Evolutionary conservation across 306 rosid species (phyloP).

Genomic region (Cotoneaster glaucophyllus): DNA sequence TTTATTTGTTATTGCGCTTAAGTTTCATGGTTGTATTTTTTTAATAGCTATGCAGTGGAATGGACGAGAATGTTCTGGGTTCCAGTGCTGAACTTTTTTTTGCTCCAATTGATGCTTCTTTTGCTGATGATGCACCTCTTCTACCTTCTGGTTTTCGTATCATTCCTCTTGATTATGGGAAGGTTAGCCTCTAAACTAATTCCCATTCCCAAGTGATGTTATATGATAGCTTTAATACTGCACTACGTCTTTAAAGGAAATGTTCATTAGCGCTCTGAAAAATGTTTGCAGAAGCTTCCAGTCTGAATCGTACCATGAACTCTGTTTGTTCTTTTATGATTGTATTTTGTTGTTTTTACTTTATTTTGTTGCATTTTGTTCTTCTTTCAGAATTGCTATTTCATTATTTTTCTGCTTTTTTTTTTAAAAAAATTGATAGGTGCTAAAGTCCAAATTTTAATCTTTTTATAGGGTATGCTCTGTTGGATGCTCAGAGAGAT

Average conservation of each 20-base stretch:
- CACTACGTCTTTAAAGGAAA: background rate
- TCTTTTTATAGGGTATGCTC: too few relatives aligned
- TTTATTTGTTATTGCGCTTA: background rate
- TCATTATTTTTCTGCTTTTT: too few relatives aligned
- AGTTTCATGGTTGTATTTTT: constrained; percentile 16
- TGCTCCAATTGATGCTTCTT: constrained; percentile 97
- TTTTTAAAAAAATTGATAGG: too few relatives aligned
- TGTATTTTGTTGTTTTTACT: too few relatives aligned
- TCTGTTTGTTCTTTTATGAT: too few relatives aligned
- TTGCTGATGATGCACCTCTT: constrained; percentile 99
- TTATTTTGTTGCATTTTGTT: too few relatives aligned
- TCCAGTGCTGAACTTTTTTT: constrained; percentile 90
- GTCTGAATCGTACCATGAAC: constrained; percentile 93
- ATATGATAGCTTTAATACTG: background rate
- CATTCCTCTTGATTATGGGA: constrained; percentile 84
- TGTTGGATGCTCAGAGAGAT: too few relatives aligned
- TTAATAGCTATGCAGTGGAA: constrained; percentile 89
- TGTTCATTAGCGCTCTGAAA: background rate
- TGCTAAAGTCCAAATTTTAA: too few relatives aligned
- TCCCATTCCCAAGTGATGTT: background rate
- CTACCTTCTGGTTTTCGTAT: constrained; percentile 44
- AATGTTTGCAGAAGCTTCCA: constrained; percentile 66
- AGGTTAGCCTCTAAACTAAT: constrained; percentile 43
- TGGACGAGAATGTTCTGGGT: constrained; percentile 96
- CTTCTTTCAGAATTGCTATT: too few relatives aligned